A percentile compares a stretch with the other conserved stretches of the same genome.
Evolutionary conservation across 768 basidiomycete genomes (phyloP).

Genomic region (Naganishia randhawae): DNA sequence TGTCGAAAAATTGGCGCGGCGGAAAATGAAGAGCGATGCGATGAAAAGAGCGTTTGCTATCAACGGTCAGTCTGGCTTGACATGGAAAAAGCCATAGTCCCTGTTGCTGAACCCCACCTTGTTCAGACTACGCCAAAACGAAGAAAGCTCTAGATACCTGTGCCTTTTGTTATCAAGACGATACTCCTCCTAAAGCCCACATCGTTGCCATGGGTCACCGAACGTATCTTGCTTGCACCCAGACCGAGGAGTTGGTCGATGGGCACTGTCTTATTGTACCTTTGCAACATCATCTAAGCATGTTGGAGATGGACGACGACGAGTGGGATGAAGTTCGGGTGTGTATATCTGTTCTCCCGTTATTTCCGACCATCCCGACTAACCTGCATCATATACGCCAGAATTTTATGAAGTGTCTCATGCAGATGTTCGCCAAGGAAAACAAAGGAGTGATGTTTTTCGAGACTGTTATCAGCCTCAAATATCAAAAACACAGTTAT

Average conservation of each 20-base stretch:
- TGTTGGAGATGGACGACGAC: constrained; percentile 92
- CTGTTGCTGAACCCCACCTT: not conserved
- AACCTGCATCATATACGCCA: constrained; percentile 34
- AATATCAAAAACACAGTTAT: constrained; percentile 81
- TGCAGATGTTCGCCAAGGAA: constrained; percentile 87
- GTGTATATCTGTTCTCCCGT: constrained; percentile 40
- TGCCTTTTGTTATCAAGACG: constrained; percentile 84
- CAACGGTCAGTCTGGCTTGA: constrained; percentile 60
- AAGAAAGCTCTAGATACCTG: constrained; percentile 83
- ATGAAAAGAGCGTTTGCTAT: constrained; percentile 97
- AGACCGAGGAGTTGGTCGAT: constrained; percentile 77
- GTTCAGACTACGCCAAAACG: constrained; percentile 83
- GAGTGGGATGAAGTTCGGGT: constrained; percentile 97
- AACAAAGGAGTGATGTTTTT: constrained; percentile 93
- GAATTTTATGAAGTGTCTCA: constrained; percentile 86
- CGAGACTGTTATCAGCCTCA: constrained; percentile 83
- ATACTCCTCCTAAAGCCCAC: constrained; percentile 78
- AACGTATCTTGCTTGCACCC: constrained; percentile 83
- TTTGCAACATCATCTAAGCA: constrained; percentile 84
- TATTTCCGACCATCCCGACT: not conserved
- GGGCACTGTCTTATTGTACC: constrained; percentile 96
- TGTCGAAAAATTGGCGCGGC: constrained; percentile 81
- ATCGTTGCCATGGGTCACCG: constrained; percentile 86
- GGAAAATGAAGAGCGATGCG: constrained; percentile 92
- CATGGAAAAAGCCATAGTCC: not conserved